Percentiles rank a stretch among this genome's conserved stretches.
These are phyloP conservation scores for Cyanidiococcus yangmingshanensis DNA, from an alignment of 23 red algal genomes.

Conservation along the genomic window DNA sequence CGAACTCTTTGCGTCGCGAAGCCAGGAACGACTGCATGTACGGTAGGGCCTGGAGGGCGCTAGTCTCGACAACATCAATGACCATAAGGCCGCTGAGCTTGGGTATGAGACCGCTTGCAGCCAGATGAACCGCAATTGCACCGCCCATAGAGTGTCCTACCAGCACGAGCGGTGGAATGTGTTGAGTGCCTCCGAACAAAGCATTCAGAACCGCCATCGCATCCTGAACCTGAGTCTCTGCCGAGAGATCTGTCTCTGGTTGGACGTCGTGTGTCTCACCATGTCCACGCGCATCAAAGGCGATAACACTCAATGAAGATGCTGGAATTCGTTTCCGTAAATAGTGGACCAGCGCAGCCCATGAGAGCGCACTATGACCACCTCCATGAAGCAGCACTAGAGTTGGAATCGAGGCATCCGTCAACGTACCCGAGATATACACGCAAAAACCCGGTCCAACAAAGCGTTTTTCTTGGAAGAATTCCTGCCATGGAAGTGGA, in stretches of 20 bases:
- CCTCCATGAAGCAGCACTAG: slow-evolving; percentile 81
- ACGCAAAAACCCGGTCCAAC: slow-evolving; percentile 38
- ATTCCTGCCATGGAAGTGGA: slow-evolving; percentile 27
- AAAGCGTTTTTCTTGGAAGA: slow-evolving; percentile 24
- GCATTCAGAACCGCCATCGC: slow-evolving; percentile 38
- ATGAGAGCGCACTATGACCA: slow-evolving; percentile 73
- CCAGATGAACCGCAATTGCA: slow-evolving; percentile 64
- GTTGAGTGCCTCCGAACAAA: slow-evolving; percentile 24
- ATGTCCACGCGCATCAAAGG: slow-evolving; percentile 91
- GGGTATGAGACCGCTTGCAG: slow-evolving; percentile 25
- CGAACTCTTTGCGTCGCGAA: slow-evolving; percentile 39
- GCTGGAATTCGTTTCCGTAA: slow-evolving; percentile 22
- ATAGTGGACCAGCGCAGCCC: slow-evolving; percentile 21
- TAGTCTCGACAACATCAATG: slow-evolving; percentile 96
- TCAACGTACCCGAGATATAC: slow-evolving; percentile 30
- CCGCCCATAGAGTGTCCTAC: slow-evolving; percentile 96
- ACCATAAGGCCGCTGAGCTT: slow-evolving; percentile 54
- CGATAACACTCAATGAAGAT: slow-evolving; percentile 29
- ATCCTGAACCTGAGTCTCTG: slow-evolving; percentile 55
- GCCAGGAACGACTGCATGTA: slow-evolving; percentile 65
- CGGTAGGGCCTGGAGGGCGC: slow-evolving; percentile 60
- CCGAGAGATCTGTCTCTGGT: slow-evolving; percentile 59
- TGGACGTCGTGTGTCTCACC: slow-evolving; percentile 37
- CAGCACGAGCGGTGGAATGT: slow-evolving; percentile 39
- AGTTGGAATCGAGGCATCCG: slow-evolving; percentile 7